These are phyloP conservation scores for Neonectria faginata DNA, from an alignment of 2,329 filamentous ascomycete species.

Conservation along the genomic window DNA sequence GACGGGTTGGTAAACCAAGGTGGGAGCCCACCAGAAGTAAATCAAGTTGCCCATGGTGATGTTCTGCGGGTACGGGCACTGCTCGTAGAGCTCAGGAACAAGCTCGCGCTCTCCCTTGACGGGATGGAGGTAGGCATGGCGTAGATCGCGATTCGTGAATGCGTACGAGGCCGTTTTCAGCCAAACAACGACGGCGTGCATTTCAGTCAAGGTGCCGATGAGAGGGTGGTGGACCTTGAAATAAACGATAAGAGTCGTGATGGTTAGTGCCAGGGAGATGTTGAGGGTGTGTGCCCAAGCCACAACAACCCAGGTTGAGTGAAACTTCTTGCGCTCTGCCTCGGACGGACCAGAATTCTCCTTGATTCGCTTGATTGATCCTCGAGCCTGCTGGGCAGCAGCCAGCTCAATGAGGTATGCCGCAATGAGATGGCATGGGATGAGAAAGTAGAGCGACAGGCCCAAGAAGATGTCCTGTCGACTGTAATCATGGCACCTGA, in stretches of 20 bases:
- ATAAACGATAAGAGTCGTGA: slow-evolving; percentile 89
- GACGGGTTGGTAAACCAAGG: slow-evolving; percentile 94
- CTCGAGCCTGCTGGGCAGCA: slow-evolving; percentile 82
- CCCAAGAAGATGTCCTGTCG: slow-evolving; percentile 81
- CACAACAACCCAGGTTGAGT: slow-evolving; percentile 82
- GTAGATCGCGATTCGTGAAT: slow-evolving; percentile 94
- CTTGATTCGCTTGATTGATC: slow-evolving; percentile 68
- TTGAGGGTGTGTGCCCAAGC: slow-evolving; percentile 86
- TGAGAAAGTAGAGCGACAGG: slow-evolving; percentile 82
- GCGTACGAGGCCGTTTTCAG: slow-evolving; percentile 96
- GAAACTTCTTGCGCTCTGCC: slow-evolving; percentile 74
- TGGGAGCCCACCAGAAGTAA: slow-evolving; percentile 99
- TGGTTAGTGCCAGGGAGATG: slow-evolving; percentile 80
- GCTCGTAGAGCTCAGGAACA: slow-evolving; percentile 83
- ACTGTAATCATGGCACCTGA: slow-evolving; percentile 89
- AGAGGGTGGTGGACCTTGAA: slow-evolving; percentile 91
- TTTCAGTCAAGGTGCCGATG: slow-evolving; percentile 89
- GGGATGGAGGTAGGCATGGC: slow-evolving; percentile 88
- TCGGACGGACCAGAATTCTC: slow-evolving; percentile 59
- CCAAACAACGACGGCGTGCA: slow-evolving; percentile 95
- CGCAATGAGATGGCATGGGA: slow-evolving; percentile 90
- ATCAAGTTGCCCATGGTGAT: slow-evolving; percentile 88
- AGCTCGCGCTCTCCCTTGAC: slow-evolving; percentile 73
- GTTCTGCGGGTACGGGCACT: slow-evolving; percentile 90
- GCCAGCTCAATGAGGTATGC: slow-evolving; percentile 90